Evolutionary conservation across 2,329 filamentous ascomycete genomes (phyloP).

Genomic region (Neodidymelliopsis sp.): DNA sequence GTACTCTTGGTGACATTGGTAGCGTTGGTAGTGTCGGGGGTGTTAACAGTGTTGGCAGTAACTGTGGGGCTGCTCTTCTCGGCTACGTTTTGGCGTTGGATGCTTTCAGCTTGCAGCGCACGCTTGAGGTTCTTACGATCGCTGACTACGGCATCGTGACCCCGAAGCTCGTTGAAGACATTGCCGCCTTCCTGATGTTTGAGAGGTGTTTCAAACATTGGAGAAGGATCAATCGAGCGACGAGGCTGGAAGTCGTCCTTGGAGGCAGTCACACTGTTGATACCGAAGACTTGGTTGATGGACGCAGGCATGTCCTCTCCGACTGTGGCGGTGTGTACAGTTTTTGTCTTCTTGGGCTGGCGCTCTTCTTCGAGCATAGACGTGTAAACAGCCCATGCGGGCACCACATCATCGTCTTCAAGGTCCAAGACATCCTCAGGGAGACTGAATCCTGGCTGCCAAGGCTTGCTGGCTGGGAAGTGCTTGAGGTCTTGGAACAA

Average conservation of each 20-base stretch:
- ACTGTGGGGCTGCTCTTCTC: too few relatives aligned
- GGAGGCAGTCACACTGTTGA: constrained; percentile 33
- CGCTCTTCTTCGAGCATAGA: constrained; percentile 37
- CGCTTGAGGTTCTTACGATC: constrained; percentile 25
- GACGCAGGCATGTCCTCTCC: constrained; percentile 29
- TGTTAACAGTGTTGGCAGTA: not conserved
- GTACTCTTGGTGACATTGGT: constrained; percentile 25
- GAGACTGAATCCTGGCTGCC: constrained; percentile 42
- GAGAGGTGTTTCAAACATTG: constrained; percentile 37
- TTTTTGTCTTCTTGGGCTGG: constrained; percentile 35
- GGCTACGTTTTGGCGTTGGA: not conserved
- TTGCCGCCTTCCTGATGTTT: constrained; percentile 34
- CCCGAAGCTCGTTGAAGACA: constrained; percentile 38
- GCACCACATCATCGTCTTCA: constrained; percentile 38
- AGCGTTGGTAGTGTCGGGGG: not conserved
- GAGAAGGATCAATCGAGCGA: constrained; percentile 38
- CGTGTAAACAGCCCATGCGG: constrained; percentile 41
- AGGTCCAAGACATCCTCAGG: constrained; percentile 35
- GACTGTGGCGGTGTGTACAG: constrained; percentile 11
- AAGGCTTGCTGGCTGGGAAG: constrained; percentile 42
- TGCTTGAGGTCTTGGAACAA: constrained; percentile 35
- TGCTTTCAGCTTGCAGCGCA: constrained; percentile 7
- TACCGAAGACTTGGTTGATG: constrained; percentile 31
- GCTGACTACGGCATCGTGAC: constrained; percentile 22
- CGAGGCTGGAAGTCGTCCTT: constrained; percentile 40